Base-by-base conservation (phyloP, 2,329 filamentous ascomycete genomes). In the Pyrenophora tritici-repentis region DNA sequence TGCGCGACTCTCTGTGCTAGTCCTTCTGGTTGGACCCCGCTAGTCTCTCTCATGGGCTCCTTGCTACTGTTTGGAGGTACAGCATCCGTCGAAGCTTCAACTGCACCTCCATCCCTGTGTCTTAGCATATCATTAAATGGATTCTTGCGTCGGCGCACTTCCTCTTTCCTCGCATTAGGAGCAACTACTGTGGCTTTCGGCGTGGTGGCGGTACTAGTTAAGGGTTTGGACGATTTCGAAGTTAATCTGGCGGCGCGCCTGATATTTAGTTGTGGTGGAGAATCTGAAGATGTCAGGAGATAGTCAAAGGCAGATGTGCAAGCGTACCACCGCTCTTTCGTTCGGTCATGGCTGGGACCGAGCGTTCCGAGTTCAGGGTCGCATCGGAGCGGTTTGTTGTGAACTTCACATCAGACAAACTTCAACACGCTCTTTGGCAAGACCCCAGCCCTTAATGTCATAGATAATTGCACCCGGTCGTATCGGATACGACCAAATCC, bases 111-210 rank as follows among this genome's bases (percentile, higher is more conserved):
- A 22, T 42, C 51, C 20, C 38, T 33, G 13, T 47, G 53, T 46
- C 42, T 50, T 6, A 71, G 55, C 61, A 72, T 70, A 34, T 72
- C 67, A 61, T 70, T 66, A 39, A 71, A 63, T 7, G 63, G 59
- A 38, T 65, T 66, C 35, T 62, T 67, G 26, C 60, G 63, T 9
- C 68, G 64, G 18, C 66, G 66, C 10, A 63, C 42, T 35, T 71
- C 65, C 32, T 71, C 68, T 42, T 70, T 71, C 42, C 62, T 69
- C 4, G 54, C 56, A 35, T 68, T 71, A 13, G 55, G 43, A 26
- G 66, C 50, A 17, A 61, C 55, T 38, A 67, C 51, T 7, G 67
- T 64, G 18, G 67, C 68, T 55, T 66, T 72, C 12, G 71, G 68
- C 8, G 69, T 67, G 3, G 67, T 59, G 22, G 52, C 63, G 38